Evolutionary conservation across 106 monocot species (phyloP).

Genomic region (Cymbidium sinense): DNA sequence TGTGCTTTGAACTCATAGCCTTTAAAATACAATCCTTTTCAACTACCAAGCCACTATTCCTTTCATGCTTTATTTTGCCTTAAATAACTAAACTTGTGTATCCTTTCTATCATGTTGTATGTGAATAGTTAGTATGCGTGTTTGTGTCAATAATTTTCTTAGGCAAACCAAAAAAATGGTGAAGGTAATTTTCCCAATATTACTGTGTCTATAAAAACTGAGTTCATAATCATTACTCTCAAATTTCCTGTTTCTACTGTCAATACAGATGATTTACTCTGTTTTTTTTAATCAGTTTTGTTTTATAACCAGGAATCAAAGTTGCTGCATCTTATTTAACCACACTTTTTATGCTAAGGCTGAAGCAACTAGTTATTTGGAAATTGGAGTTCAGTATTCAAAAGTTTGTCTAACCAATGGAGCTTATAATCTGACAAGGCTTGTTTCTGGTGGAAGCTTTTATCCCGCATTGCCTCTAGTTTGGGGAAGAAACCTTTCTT

Average conservation of each 20-base stretch:
- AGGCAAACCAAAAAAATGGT: background rate
- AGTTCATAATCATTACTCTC: background rate
- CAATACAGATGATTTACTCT: background rate
- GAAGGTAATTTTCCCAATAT: background rate
- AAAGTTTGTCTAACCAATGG: background rate
- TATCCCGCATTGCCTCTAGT: background rate
- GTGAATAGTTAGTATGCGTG: background rate
- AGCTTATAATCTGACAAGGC: background rate
- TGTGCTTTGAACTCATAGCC: too few relatives aligned
- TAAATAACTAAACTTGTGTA: too few relatives aligned
- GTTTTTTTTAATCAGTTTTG: background rate
- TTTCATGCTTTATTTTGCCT: too few relatives aligned
- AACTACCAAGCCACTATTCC: too few relatives aligned
- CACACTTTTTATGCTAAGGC: conserved; percentile 8
- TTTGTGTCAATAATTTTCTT: background rate
- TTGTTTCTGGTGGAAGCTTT: conserved; percentile 5
- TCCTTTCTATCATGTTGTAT: too few relatives aligned
- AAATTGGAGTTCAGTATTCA: conserved; percentile 11
- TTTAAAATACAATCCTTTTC: too few relatives aligned
- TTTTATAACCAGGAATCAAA: conserved; percentile 17
- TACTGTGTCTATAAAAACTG: background rate
- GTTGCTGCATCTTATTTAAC: conserved; percentile 11
- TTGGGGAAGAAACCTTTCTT: conserved; percentile 42
- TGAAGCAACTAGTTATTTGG: conserved; percentile 7
- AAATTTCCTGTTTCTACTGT: background rate